Base-by-base conservation (phyloP, 192 early-diverging fungal species). In the Linnemannia schmuckeri region DNA sequence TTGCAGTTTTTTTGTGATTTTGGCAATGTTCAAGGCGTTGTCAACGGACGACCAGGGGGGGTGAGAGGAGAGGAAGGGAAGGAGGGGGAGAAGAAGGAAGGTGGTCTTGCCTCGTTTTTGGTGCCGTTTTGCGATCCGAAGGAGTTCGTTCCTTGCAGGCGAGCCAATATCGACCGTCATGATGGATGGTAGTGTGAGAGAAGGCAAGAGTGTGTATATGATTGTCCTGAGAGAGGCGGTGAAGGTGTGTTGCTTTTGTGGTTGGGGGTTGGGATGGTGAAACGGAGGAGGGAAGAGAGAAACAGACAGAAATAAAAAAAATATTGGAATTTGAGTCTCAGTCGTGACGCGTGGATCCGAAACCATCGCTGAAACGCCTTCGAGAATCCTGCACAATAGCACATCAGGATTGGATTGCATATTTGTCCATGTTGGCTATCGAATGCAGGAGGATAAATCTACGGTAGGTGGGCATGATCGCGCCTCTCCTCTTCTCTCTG, bases 41-140 rank as follows among this genome's bases (percentile, higher is more conserved):
- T 52, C 20, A 22, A 22, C 15, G 49, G 20, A 22, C 49, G 20
- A 22, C 49, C 49, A 61, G 27, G 55, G 30, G 20, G 30, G 61
- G n/a, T 7, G 22, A 61, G 18, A 52, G 17, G 49, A 17, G 35
- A 38, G 24, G 30, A 61, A 4, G 40, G 35, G 30, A 15, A 27
- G 22, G 70, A 72, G 15, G 18, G 4, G 4, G 69, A 30, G 37
- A 18, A 17, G 30, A 15, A 27, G 22, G 70, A 72, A 5, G 18
- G 4, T 24, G 13, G 9, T 0, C 47, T 49, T 78, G 20, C 79
- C 79, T 80, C 79, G 35, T 68, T 74, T 74, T 18, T 80, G 79
- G 42, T 74, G 79, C 41, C 73, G 72, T 54, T 47, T 80, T 41
- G 79, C 57, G 35, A 80, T 73, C n/a, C 55, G 41, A 54, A 80